Evolutionary conservation across 768 basidiomycete genomes (phyloP), one percentile per base, ranked within the genome.

Genomic region (Guyanaporus albipodus): DNA sequence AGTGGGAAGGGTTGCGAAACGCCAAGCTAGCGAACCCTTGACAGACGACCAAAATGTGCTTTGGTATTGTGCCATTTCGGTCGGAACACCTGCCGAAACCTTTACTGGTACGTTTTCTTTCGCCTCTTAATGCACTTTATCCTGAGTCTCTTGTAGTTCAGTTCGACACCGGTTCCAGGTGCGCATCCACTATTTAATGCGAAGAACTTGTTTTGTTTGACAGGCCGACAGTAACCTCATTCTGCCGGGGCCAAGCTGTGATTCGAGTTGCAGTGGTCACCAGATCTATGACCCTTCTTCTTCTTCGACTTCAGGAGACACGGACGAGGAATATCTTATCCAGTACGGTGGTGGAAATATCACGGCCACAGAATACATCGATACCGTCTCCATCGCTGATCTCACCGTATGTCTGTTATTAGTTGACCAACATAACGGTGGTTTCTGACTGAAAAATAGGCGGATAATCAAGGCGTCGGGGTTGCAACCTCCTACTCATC

Each of bases 261-360:
- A 52, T 38, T 29, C 18, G 7, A 34, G 17, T 23, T 74, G 73
- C 53, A 22, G n/a, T 2, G 58, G 58, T 14, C 67, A 68, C 42
- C 53, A 38, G 4, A 12, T 41, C n/a, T 70, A 60, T 43, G 46
- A 64, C 23, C 53, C 62, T 5, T 29, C 24, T 11, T 7, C 26
- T 8, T 66, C 61, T 26, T 59, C 60, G 0, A 66, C 68, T 6
- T 51, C 72, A 1, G 18, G 38, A 1, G 53, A 60, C 42, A 15
- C 54, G n/a, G 34, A 41, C 2, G 28, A 60, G 34, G 32, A 47
- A 1, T 69, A 72, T 48, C 29, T 23, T 1, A 57, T 75, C 41
- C 0, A n/a, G 6, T 78, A 68, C 48, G 72, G 68, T 12, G 71
- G 72, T 44, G 68, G 72, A 2, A 43, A 46, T 0, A 68, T 70